A percentile compares a stretch with the other conserved stretches of the same genome.
Evolutionary conservation across 495 filamentous ascomycete species (phyloP).

Genomic region (Saxophila tyrrhenica): DNA sequence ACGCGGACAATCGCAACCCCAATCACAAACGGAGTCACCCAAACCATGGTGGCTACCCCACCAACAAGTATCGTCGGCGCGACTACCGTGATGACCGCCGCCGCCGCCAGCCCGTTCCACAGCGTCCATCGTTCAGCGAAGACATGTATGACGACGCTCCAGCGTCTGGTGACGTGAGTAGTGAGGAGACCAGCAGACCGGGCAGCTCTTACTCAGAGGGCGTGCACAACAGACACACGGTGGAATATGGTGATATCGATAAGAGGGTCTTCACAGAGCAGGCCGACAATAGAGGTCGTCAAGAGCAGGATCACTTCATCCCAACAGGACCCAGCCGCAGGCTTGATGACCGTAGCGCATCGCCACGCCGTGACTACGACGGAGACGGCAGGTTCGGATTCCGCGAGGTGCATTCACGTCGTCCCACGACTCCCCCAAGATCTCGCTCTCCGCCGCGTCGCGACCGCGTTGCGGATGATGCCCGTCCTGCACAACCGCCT

Average conservation of each 20-base stretch:
- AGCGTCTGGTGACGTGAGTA: slow-evolving; percentile 8
- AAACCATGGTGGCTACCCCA: slow-evolving; percentile 36
- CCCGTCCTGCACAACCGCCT: background rate
- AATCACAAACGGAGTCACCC: slow-evolving; percentile 34
- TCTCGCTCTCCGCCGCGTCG: slow-evolving; percentile 11
- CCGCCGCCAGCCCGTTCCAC: slow-evolving; percentile 28
- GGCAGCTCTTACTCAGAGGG: slow-evolving; percentile 10
- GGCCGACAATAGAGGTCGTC: too few relatives aligned
- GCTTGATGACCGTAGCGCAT: slow-evolving; percentile 34
- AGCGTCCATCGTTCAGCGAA: slow-evolving; percentile 51
- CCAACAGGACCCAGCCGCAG: slow-evolving; percentile 20
- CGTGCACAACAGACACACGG: slow-evolving; percentile 27
- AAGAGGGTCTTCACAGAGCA: too few relatives aligned
- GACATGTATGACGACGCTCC: slow-evolving; percentile 68
- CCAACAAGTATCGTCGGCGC: slow-evolving; percentile 42
- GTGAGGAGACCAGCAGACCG: too few relatives aligned
- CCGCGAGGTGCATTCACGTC: slow-evolving; percentile 26
- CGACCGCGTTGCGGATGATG: too few relatives aligned
- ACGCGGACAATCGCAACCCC: slow-evolving; percentile 62
- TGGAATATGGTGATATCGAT: slow-evolving; percentile 15
- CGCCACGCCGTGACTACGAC: slow-evolving; percentile 55
- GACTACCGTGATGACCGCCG: slow-evolving; percentile 46
- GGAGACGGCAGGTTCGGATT: slow-evolving; percentile 46
- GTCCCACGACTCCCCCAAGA: slow-evolving; percentile 2
- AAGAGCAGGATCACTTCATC: too few relatives aligned